Conservation (phyloP, 768 basidiomycete species). For the Auriculariales sp. region DNA sequence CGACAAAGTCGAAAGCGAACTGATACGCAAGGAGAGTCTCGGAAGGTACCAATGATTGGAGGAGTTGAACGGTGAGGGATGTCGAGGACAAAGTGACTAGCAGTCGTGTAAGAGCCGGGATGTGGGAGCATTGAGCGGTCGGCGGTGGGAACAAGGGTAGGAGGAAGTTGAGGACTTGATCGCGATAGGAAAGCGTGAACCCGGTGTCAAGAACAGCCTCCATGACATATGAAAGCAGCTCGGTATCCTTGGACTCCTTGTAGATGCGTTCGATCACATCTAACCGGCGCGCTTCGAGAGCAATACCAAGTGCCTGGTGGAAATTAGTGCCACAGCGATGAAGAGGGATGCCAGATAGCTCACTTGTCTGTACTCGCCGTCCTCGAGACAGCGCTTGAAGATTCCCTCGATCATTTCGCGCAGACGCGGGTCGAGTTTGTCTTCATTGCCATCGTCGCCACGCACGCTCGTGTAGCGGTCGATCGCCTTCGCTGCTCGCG, state of each 20-base stretch:
- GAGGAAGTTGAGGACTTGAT: constrained; percentile 63
- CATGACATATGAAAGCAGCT: constrained; percentile 80
- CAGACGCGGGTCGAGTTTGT: constrained; percentile 66
- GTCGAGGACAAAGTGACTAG: constrained; percentile 79
- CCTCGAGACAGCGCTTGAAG: constrained; percentile 69
- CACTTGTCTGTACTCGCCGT: constrained; percentile 86
- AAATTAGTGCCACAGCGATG: constrained; percentile 9
- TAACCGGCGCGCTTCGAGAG: constrained; percentile 77
- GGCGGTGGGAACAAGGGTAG: constrained; percentile 79
- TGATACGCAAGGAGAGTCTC: constrained; percentile 81
- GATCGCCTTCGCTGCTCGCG: constrained; percentile 71
- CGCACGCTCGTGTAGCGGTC: constrained; percentile 79
- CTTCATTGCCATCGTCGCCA: constrained; percentile 35
- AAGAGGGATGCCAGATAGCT: constrained; percentile 6
- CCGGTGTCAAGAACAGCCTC: constrained; percentile 83
- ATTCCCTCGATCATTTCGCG: constrained; percentile 81
- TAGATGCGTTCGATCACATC: constrained; percentile 77
- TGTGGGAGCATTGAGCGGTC: constrained; percentile 54
- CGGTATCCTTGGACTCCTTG: constrained; percentile 54
- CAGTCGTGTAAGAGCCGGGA: constrained; percentile 73
- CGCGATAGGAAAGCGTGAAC: constrained; percentile 73
- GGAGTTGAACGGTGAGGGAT: constrained; percentile 58
- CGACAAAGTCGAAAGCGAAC: constrained; percentile 88
- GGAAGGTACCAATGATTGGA: constrained; percentile 54
- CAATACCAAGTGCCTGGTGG: constrained; percentile 79